Evolutionary conservation across 2,329 filamentous ascomycete species (phyloP), one percentile per base, ranked within the genome.

Genomic region (Nigrograna mackinnonii): DNA sequence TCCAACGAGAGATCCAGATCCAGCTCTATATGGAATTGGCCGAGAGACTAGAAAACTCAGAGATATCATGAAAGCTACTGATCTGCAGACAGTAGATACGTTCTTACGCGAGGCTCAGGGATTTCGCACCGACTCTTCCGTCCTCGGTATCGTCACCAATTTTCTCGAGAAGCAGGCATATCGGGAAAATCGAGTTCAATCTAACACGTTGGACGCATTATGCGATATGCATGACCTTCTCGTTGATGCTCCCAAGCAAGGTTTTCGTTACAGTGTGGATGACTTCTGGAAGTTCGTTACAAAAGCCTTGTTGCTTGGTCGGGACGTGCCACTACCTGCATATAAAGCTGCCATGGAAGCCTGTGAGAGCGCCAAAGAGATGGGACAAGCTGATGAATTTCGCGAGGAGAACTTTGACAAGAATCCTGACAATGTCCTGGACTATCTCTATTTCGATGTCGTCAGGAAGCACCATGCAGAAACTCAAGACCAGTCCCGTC

Each of bases 121-220:
- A 0, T 88, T 87, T 58, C 80, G 80, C 21, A 74, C 82, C 60
- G 63, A 76, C 31, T 73, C 74, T 2, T 77, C 73, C 5, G 66
- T 84, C 18, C 73, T 92, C 3, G 87, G 88, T 0, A 69, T 71
- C 0, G 84, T 80, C 41, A 91, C 87, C 0, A 76, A 72, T 4
- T 82, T 77, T 59, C 85, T 87, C 46, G 83, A 88, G 37, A 73
- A 68, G 4, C 65, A 84, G 0, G 82, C 79, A 22, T 90, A 91
- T 46, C 14, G 22, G 2, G 58, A 69, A 19, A 67, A 68, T 17
- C 37, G 42, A 1, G 53, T 72, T 2, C 44, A 47, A 19, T 60
- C 48, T 22, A 34, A 12, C 18, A 22, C 7, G 1, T 40, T 69
- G 1, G 48, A 64, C 13, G 22, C 36, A 5, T 40, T 75, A 0